Base-by-base conservation (phyloP, 2,329 filamentous ascomycete genomes). In the Diaporthe australafricana region DNA sequence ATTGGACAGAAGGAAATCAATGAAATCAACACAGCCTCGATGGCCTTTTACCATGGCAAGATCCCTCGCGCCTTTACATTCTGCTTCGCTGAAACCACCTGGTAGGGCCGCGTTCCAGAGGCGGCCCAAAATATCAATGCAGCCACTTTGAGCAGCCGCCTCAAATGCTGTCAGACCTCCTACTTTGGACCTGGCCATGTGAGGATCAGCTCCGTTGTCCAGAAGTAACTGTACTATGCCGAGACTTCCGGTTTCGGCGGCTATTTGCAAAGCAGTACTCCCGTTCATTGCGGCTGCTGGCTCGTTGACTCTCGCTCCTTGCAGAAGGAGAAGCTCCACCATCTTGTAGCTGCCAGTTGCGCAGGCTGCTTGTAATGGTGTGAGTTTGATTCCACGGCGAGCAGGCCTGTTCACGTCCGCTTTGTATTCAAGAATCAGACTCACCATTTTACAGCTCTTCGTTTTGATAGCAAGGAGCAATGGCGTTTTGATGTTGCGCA, bases 81-180 rank as follows among this genome's bases (percentile, higher is more conserved):
- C 57, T 40, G 32, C 32, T 11, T 47, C 40, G 16, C 25, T 32
- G 20, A 63, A 63, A 3, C 57, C 57, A 32, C 32, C 11, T 0
- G 57, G 57, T 11, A 63, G 57, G 2, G 32, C 57, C 4, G 40
- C 40, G 11, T 63, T 35, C 57, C 57, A 63, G 14, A 63, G 57
- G 7, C n/a, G 6, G 2, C 5, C 16, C 7, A 62, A 38, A 1
- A 45, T 5, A 7, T 62, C 56, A 3, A 62, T 30, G 11, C 56
- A 32, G 0, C 56, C 56, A 47, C 1, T 62, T 9, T 62, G 38
- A 4, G 56, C 56, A 0, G 56, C 56, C 12, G 56, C 40, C 56
- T 47, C 56, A 3, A 62, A 62, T n/a, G 56, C 56, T n/a, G 56
- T 62, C 30, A 22, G 56, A n/a, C 56, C 56, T 9, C 25, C 25